Evolutionary conservation across 306 rosid genomes (phyloP).

Genomic region (Dalbergia cochinchinensis): DNA sequence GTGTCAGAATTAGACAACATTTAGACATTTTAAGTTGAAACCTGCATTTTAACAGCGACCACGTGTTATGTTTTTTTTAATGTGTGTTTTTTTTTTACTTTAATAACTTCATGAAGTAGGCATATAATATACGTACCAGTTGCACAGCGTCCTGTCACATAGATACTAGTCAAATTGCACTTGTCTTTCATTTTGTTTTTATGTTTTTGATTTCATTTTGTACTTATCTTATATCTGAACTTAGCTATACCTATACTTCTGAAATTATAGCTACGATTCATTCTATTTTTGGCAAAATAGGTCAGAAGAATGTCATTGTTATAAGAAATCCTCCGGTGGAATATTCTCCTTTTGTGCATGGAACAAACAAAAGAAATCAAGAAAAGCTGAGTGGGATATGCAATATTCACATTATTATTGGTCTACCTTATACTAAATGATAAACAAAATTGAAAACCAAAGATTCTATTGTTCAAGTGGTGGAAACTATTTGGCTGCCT

Average conservation of each 20-base stretch:
- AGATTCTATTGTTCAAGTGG: not conserved
- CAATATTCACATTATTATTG: constrained; percentile 30
- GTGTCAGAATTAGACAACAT: not conserved
- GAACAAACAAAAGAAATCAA: constrained; percentile 40
- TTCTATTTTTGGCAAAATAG: not conserved
- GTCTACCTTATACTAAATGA: not conserved
- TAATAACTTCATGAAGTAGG: not conserved
- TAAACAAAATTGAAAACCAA: constrained; percentile 7
- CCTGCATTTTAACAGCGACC: constrained; percentile 1
- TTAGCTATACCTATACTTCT: constrained; percentile 13
- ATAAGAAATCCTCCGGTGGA: not conserved
- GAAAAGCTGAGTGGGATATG: constrained; percentile 20
- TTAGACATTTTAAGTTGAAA: constrained; percentile 2
- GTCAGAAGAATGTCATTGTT: constrained; percentile 26
- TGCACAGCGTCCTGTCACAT: not conserved
- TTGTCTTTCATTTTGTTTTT: not conserved
- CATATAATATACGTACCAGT: not conserved
- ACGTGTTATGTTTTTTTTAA: not conserved
- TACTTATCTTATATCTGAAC: constrained; percentile 4
- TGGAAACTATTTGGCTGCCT: constrained; percentile 18
- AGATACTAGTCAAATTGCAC: not conserved
- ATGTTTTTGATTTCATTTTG: constrained; percentile 25
- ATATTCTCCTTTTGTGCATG: constrained; percentile 36
- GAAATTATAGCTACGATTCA: constrained; percentile 3
- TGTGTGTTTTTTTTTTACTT: not conserved